These are phyloP conservation scores for Beauveria sp. DNA, from an alignment of 2,329 filamentous ascomycete genomes.

Conservation along the genomic window DNA sequence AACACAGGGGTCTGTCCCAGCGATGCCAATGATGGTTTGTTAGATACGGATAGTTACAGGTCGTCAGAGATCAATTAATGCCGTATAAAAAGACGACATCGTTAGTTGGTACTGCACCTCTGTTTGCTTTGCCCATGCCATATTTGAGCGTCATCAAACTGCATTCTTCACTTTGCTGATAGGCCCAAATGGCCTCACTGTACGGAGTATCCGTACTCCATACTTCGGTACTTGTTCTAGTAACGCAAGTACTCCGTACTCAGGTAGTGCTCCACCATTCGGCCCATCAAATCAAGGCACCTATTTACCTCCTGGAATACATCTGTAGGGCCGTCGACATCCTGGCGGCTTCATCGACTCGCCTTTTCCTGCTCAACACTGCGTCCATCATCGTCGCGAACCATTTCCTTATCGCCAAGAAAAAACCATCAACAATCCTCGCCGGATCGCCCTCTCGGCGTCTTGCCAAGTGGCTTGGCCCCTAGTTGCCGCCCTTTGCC, in stretches of 20 bases:
- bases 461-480: conserved; percentile 11
- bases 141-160: too few species aligned
- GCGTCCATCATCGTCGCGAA: too few species aligned
- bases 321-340: too few species aligned
- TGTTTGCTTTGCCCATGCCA: too few species aligned
- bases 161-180: not conserved
- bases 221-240: not conserved
- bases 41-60: too few species aligned
- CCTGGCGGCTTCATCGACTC: too few species aligned
- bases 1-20: too few species aligned
- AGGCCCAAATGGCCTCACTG: not conserved
- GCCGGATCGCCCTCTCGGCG: conserved; percentile 3
- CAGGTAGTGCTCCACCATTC: not conserved
- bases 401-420: not conserved
- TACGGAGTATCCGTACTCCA: not conserved
- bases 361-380: too few species aligned
- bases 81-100: too few species aligned
- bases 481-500: not conserved
- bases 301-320: not conserved
- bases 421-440: not conserved
- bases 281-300: not conserved
- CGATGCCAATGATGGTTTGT: too few species aligned
- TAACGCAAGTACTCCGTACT: not conserved
- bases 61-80: too few species aligned
- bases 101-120: too few species aligned